phyloP scores from a whole-genome alignment of 148 eudicot genomes.

The Cornus controversa region DNA sequence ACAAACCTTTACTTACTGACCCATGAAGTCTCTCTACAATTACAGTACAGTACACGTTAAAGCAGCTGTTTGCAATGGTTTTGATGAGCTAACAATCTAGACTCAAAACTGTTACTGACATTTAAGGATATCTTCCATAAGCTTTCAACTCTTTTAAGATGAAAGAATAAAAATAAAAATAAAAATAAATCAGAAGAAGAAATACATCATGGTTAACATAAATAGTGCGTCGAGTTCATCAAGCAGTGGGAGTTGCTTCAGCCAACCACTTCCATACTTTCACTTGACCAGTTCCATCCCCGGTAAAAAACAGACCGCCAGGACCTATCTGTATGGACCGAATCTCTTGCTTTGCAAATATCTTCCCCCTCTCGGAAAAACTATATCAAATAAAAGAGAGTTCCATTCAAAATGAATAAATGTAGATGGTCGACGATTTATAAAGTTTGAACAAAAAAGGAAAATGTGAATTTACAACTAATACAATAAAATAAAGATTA shows the following conservation, averaged over 20 bases:
- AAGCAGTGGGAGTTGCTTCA: conserved; percentile 36
- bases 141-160: neutral
- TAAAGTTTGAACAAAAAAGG: neutral
- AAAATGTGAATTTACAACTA: neutral
- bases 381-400: conserved; percentile 23
- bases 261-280: conserved; percentile 74
- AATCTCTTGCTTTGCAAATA: conserved; percentile 60
- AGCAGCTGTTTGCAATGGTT: neutral
- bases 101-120: neutral
- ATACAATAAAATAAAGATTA: neutral
- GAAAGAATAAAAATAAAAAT: neutral
- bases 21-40: neutral
- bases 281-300: conserved; percentile 78
- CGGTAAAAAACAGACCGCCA: conserved; percentile 68
- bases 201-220: neutral
- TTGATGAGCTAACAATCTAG: neutral
- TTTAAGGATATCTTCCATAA: neutral
- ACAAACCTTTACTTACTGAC: neutral
- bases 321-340: conserved; percentile 68
- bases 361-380: conserved; percentile 72
- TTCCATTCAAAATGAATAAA: neutral
- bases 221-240: neutral
- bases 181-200: neutral
- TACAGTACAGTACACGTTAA: neutral
- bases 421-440: neutral